Evolutionary conservation across 331 rosid species (phyloP), one percentile per base, ranked within the genome.

Genomic region (Ulmus americana): DNA sequence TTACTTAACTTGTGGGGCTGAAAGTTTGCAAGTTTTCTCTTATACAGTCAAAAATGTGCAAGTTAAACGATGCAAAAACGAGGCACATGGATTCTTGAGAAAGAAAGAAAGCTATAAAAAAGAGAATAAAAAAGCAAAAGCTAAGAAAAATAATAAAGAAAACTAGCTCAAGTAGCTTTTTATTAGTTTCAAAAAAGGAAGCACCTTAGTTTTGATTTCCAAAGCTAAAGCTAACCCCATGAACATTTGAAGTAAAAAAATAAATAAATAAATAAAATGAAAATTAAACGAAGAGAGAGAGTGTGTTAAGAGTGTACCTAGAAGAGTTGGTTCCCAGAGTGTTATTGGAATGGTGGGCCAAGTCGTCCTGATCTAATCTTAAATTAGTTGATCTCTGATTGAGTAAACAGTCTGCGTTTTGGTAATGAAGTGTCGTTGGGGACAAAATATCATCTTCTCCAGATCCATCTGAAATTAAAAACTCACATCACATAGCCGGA

Each of bases 381-480:
- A 74, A 45, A 82, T 64, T 64, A 50, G 15, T 81, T 61, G 74
- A 79, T 74, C 84, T 78, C 39, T 65, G 77, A 74, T 70, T 74
- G 10, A 76, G 62, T 45, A 78, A 63, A 72, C 74, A 69, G 66
- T 68, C 74, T 28, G 75, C 79, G 65, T 79, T 81, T 58, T 80
- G 86, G 66, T 64, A 71, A 44, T 52, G 61, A 6, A 71, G 55
- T 67, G 80, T 71, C 68, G 86, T 68, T 63, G 80, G 70, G 64
- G 83, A 70, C 78, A 79, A 70, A 72, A 79, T 80, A 74, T 86
- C 90, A 71, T 84, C 97, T 67, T 88, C 97, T 64, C 85, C 87
- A 43, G 84, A 79, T 47, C 84, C 97, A 77, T 91, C 96, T 84
- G 77, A 75, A 58, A 5, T 11, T 28, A 28, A 28, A 28, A 28